Evolutionary conservation across 352 stramenopile genomes (phyloP).

Genomic region (Globisporangium viniferum): DNA sequence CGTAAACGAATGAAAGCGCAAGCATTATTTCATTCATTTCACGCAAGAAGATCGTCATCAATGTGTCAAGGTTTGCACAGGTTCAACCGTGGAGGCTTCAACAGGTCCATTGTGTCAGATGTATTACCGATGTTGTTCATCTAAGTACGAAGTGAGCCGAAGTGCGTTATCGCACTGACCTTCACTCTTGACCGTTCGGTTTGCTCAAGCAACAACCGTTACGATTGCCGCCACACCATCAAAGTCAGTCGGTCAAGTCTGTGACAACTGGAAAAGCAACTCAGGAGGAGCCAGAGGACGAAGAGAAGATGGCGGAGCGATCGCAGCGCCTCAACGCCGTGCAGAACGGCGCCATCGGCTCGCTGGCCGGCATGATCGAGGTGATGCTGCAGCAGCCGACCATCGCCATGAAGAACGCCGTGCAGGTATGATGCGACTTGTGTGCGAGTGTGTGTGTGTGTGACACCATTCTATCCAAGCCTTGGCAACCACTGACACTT

Average conservation of each 20-base stretch:
- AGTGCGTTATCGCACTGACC: background rate
- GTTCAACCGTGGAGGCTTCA: no score
- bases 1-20: background rate
- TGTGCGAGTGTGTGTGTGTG: background rate
- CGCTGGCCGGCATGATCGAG: slow-evolving; percentile 79
- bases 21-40: no score
- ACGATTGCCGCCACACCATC: background rate
- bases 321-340: slow-evolving; percentile 61
- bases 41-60: no score
- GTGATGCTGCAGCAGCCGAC: slow-evolving; percentile 82
- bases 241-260: background rate
- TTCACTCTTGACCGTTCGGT: background rate
- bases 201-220: background rate
- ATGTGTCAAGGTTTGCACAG: no score
- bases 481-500: background rate
- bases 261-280: background rate
- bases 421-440: slow-evolving; percentile 33
- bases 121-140: background rate
- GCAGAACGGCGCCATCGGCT: slow-evolving; percentile 78
- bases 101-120: background rate
- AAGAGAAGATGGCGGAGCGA: slow-evolving; percentile 25
- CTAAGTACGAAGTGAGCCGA: background rate
- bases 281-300: background rate
- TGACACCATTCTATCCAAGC: background rate
- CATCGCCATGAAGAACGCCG: slow-evolving; percentile 82